Conservation (phyloP, 805 yeast species). For the Metschnikowia arizonensis region DNA sequence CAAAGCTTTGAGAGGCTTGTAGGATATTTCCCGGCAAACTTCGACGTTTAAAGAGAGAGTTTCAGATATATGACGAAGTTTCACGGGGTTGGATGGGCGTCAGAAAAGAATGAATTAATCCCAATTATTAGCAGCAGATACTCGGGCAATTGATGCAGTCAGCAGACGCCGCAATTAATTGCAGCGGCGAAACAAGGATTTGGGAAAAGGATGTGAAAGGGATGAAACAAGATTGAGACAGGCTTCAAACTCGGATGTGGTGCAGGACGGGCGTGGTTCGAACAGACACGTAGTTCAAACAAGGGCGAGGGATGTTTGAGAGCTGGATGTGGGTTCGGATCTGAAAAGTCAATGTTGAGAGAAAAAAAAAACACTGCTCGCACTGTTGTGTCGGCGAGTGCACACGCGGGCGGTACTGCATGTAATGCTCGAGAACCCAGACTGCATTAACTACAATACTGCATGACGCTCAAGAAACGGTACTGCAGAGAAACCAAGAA, state of each 20-base stretch:
- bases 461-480: background rate
- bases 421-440: background rate
- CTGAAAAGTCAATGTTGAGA: slow-evolving; percentile 5
- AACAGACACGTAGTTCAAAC: slow-evolving; percentile 1
- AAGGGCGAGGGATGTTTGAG: background rate
- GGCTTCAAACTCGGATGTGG: background rate
- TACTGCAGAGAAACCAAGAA: background rate
- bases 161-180: background rate
- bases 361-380: slow-evolving; percentile 7
- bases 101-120: background rate
- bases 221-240: slow-evolving; percentile 1
- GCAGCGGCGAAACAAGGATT: slow-evolving; percentile 2
- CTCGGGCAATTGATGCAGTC: slow-evolving; percentile 3
- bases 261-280: background rate
- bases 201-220: background rate
- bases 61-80: background rate
- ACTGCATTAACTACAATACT: background rate
- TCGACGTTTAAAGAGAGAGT: background rate
- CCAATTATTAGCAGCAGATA: background rate
- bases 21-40: background rate
- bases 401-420: slow-evolving; percentile 4
- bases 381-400: slow-evolving; percentile 6
- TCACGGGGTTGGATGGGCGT: background rate
- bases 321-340: slow-evolving; percentile 3
- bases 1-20: background rate